Evolutionary conservation across 768 basidiomycete genomes (phyloP).

Genomic region (Auricularia heimuer): DNA sequence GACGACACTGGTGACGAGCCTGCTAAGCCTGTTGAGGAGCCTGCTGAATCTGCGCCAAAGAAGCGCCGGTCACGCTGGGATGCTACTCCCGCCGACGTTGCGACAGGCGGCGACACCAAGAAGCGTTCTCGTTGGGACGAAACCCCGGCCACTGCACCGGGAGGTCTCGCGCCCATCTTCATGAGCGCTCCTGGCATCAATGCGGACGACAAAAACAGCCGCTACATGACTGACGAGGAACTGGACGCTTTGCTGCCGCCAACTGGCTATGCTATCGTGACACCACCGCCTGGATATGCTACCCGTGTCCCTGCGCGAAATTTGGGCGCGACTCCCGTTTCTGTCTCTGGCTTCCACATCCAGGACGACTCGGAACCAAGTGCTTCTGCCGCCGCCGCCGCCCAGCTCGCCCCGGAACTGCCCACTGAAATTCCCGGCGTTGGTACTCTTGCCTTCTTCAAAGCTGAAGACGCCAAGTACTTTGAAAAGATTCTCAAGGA

Average conservation of each 20-base stretch:
- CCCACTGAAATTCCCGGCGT: slow-evolving; percentile 98
- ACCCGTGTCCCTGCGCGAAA: slow-evolving; percentile 52
- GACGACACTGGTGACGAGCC: slow-evolving; percentile 42
- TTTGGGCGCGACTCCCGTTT: slow-evolving; percentile 37
- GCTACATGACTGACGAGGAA: slow-evolving; percentile 94
- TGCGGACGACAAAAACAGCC: slow-evolving; percentile 91
- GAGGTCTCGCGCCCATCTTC: slow-evolving; percentile 60
- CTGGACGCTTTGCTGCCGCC: slow-evolving; percentile 82
- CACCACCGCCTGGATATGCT: slow-evolving; percentile 89
- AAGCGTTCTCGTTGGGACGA: slow-evolving; percentile 98
- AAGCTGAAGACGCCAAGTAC: slow-evolving; percentile 95
- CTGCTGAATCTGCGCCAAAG: slow-evolving; percentile 73
- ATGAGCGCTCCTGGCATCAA: slow-evolving; percentile 73
- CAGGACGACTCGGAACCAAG: slow-evolving; percentile 84
- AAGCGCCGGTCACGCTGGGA: slow-evolving; percentile 97
- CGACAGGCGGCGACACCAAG: slow-evolving; percentile 36
- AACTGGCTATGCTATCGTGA: slow-evolving; percentile 82
- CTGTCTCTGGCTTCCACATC: slow-evolving; percentile 83
- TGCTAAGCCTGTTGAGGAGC: slow-evolving; percentile 58
- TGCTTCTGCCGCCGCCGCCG: slow-evolving; percentile 78
- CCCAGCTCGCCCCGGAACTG: slow-evolving; percentile 84
- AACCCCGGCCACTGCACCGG: slow-evolving; percentile 60
- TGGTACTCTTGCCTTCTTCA: slow-evolving; percentile 95
- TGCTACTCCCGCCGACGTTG: slow-evolving; percentile 69
- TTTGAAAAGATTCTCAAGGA: slow-evolving; percentile 93